Conservation (phyloP, 306 rosid species). For the Gastrolobium villosum region DNA sequence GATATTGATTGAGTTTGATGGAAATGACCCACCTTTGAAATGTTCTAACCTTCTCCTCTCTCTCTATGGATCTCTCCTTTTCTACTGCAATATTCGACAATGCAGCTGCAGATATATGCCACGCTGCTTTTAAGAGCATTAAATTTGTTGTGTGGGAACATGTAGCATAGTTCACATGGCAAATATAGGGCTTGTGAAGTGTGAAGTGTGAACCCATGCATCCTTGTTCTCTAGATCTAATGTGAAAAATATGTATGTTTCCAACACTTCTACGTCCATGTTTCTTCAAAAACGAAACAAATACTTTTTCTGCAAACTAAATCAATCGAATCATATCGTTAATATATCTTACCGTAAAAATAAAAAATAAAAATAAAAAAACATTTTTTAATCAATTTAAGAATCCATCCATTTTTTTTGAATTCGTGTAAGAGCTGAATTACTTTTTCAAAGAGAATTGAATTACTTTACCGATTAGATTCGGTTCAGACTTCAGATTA, state of each 20-base stretch:
- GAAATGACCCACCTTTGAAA: constrained; percentile 49
- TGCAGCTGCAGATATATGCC: constrained; percentile 10
- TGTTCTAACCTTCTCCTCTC: constrained; percentile 25
- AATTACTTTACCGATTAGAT: no score
- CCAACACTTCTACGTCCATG: neutral
- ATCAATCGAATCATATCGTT: no score
- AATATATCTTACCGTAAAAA: no score
- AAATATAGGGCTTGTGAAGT: constrained; percentile 31
- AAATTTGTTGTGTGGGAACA: constrained; percentile 36
- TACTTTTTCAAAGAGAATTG: no score
- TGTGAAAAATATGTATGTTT: neutral
- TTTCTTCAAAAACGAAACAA: neutral
- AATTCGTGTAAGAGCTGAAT: no score
- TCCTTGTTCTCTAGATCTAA: neutral
- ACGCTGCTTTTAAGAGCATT: constrained; percentile 18
- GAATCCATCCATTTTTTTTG: no score
- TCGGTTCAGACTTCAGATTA: no score
- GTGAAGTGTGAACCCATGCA: constrained; percentile 23
- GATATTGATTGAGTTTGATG: neutral
- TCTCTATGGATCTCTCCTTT: neutral
- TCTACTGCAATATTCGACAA: constrained; percentile 24
- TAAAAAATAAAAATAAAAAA: no score
- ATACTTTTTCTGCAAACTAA: no score
- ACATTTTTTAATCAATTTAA: no score
- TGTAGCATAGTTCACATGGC: constrained; percentile 46